A percentile compares a stretch with the other conserved stretches of the same genome.
phyloP scores from a whole-genome alignment of 1,284 basidiomycete species.

The Fomes fomentarius region DNA sequence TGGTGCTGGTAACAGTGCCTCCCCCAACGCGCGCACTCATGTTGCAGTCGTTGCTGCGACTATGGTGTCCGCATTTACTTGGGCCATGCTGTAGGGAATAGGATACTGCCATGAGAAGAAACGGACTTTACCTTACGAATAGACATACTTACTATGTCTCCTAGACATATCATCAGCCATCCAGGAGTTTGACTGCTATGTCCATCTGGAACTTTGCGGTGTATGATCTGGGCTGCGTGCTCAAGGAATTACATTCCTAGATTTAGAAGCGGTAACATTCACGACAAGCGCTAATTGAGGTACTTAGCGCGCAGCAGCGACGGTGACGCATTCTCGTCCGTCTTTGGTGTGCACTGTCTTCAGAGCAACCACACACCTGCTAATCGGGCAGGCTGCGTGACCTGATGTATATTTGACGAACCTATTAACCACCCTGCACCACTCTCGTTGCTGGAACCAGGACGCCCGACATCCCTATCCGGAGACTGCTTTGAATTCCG shows the following conservation, averaged over 20 bases:
- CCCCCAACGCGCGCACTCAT: neutral
- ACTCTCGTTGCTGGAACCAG: neutral
- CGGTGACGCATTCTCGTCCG: too few species aligned
- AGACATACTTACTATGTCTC: neutral
- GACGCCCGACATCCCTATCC: neutral
- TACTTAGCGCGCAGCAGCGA: too few species aligned
- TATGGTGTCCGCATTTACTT: conserved; percentile 4
- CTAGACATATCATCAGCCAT: neutral
- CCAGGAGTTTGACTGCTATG: neutral
- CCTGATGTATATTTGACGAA: neutral
- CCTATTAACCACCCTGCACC: neutral
- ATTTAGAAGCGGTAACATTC: too few species aligned
- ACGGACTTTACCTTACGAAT: neutral
- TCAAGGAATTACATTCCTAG: too few species aligned
- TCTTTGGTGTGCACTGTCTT: too few species aligned
- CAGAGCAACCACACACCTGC: too few species aligned
- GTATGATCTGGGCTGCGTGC: too few species aligned
- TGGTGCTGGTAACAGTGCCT: neutral
- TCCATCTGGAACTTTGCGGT: too few species aligned
- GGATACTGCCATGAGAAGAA: too few species aligned
- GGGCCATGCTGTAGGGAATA: conserved; percentile 13
- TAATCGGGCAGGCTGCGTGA: too few species aligned
- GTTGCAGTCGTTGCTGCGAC: neutral
- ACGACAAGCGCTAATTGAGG: too few species aligned
- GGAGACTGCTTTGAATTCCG: neutral